Percentiles rank a stretch among this genome's conserved stretches.
phyloP scores from a whole-genome alignment of 108 stramenopile species.

The Fistulifera pelliculosa region DNA sequence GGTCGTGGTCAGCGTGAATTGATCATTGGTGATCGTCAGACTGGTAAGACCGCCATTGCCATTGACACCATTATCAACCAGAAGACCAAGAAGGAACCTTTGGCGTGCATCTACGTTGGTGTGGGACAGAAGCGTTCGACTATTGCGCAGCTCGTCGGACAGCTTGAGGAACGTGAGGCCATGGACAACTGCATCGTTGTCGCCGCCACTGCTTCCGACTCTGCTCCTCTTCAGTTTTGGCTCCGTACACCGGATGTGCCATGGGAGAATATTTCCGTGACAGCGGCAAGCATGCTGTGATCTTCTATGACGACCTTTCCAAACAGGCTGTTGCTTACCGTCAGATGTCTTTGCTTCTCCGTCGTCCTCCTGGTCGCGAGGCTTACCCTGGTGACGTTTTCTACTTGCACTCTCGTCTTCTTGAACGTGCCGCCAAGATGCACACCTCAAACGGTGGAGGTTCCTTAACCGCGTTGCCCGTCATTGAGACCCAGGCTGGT shows the following conservation, averaged over 20 bases:
- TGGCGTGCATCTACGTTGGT: slow-evolving; percentile 99
- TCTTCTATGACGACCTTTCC: slow-evolving; percentile 99
- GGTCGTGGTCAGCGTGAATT: slow-evolving; percentile 98
- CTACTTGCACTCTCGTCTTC: slow-evolving; percentile 99
- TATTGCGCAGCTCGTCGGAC: slow-evolving; percentile 98
- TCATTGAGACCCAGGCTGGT: slow-evolving; percentile 99
- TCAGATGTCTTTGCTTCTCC: slow-evolving; percentile 99
- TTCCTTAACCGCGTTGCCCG: slow-evolving; percentile 98
- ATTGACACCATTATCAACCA: slow-evolving; percentile 99
- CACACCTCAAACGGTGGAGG: slow-evolving; percentile 92
- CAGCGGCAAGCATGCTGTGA: slow-evolving; percentile 99
- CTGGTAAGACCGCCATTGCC: slow-evolving; percentile 99
- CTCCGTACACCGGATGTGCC: slow-evolving; percentile 97
- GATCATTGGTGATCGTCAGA: slow-evolving; percentile 99
- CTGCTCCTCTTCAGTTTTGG: slow-evolving; percentile 99
- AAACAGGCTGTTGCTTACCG: slow-evolving; percentile 99
- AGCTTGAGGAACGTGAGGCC: slow-evolving; percentile 95
- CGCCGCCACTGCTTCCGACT: slow-evolving; percentile 98
- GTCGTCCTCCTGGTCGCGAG: slow-evolving; percentile 99
- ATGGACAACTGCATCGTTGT: slow-evolving; percentile 98
- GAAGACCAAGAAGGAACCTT: slow-evolving; percentile 97
- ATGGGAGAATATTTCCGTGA: slow-evolving; percentile 99
- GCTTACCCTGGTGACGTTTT: slow-evolving; percentile 99
- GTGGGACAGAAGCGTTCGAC: slow-evolving; percentile 99
- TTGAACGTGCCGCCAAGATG: slow-evolving; percentile 99